Base-by-base conservation (phyloP, 1,284 basidiomycete genomes). In the Sanghuangporus weigelae region DNA sequence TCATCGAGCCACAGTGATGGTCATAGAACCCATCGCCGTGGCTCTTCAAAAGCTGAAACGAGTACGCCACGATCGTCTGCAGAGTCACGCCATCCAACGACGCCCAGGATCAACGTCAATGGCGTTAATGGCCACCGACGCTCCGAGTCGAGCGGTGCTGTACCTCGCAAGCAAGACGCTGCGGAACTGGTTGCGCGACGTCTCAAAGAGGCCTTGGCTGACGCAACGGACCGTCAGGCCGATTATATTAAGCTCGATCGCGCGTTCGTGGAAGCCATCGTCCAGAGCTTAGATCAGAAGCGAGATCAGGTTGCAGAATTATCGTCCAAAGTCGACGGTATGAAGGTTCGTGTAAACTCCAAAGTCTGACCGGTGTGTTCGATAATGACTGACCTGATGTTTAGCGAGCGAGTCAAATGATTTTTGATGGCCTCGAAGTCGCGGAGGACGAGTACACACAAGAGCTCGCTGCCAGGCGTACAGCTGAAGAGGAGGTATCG, bases 361-460 rank as follows among this genome's bases (percentile, higher is more conserved):
- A 58, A 23, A 57, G 55, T 59, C 46, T 40, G 66, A 38, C 38
- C 63, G 55, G 51, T 12, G 7, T 42, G 42, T 19, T 19, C 65
- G 57, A 35, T 16, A 42, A 38, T 12, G 16, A 19, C 31, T 54
- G 26, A 54, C 56, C 7, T 8, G 11, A 56, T 42, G 21, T 57
- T 65, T 71, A 95, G 92, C 81, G 93, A 60, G 85, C 89, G 53
- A 96, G 93, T 73, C 92, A 93, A 71, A 92, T 94, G 70, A 95
- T 93, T 68, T 92, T 95, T 63, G 92, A 96, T 67, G 96, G 96
- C 14, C 79, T 98, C 62, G 90, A 89, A 0, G 92, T 95, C 48
- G 96, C 96, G 1, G 92, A 95, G 68, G 89, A 91, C 59, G 96
- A 98, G 73, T 98, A 96, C 72, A 95, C 97, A 73, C 86, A 85